A percentile compares a stretch with the other conserved stretches of the same genome.
Evolutionary conservation across 2,329 filamentous ascomycete genomes (phyloP).

Genomic region (Myotisia sp.): DNA sequence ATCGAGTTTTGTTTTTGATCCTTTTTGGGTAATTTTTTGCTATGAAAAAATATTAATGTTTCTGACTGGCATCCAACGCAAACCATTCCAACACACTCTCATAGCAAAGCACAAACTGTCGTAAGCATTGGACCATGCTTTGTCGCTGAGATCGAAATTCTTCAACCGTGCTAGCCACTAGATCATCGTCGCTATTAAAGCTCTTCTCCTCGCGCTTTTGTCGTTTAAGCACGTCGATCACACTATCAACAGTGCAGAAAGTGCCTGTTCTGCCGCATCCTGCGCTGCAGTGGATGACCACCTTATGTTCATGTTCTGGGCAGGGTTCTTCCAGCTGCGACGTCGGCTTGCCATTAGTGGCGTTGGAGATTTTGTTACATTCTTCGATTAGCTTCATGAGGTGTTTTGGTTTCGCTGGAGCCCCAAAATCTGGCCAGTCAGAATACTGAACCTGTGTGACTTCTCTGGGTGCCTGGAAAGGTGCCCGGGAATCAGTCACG

Average conservation of each 20-base stretch:
- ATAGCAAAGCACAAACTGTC: slow-evolving; percentile 92
- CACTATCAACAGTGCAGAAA: slow-evolving; percentile 91
- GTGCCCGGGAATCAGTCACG: slow-evolving; percentile 58
- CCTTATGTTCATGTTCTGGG: slow-evolving; percentile 43
- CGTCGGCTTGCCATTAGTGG: slow-evolving; percentile 20
- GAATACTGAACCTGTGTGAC: slow-evolving; percentile 91
- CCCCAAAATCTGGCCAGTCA: slow-evolving; percentile 94
- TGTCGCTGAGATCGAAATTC: slow-evolving; percentile 78
- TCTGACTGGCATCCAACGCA: not conserved
- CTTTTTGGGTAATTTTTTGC: too few species aligned
- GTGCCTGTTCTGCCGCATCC: slow-evolving; percentile 92
- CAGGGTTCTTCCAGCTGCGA: slow-evolving; percentile 49
- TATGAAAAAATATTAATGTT: too few species aligned
- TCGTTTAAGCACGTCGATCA: slow-evolving; percentile 92
- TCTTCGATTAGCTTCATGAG: slow-evolving; percentile 81
- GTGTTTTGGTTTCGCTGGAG: slow-evolving; percentile 75
- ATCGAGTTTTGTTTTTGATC: too few species aligned
- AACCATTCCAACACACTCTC: slow-evolving; percentile 89
- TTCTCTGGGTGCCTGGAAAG: slow-evolving; percentile 76
- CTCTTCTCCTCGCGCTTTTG: slow-evolving; percentile 33
- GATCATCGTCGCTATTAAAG: slow-evolving; percentile 53
- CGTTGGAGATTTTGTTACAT: slow-evolving; percentile 52
- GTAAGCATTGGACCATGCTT: slow-evolving; percentile 91
- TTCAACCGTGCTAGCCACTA: slow-evolving; percentile 76
- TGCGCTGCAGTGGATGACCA: slow-evolving; percentile 89